Evolutionary conservation across 768 basidiomycete species (phyloP).

Genomic region (Rhodotorula taiwanensis): DNA sequence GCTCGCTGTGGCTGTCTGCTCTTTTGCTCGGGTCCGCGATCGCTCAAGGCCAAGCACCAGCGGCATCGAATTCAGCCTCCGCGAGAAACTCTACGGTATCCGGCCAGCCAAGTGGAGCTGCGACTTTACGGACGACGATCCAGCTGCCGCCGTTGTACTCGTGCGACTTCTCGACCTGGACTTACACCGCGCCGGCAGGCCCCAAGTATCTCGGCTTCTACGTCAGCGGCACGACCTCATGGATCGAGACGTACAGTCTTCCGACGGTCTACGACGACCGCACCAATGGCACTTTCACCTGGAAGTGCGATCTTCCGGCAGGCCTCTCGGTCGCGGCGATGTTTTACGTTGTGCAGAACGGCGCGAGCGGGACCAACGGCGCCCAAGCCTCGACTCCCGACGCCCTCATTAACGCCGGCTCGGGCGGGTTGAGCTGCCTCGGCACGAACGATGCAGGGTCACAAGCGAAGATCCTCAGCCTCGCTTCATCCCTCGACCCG

Average conservation of each 20-base stretch:
- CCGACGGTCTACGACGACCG: constrained; percentile 6
- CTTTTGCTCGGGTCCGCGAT: not conserved
- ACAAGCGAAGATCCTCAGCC: not conserved
- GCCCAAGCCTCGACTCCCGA: constrained; percentile 8
- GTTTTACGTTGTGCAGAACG: constrained; percentile 10
- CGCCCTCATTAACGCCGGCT: constrained; percentile 9
- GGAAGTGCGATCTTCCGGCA: constrained; percentile 1
- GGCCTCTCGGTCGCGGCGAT: not conserved
- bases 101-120: not conserved
- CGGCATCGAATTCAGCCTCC: not conserved
- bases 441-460: not conserved
- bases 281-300: constrained; percentile 1
- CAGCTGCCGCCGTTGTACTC: constrained; percentile 7
- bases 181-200: constrained; percentile 2
- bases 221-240: not conserved
- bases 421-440: not conserved
- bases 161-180: constrained; percentile 2
- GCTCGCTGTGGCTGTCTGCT: not conserved
- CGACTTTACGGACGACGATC: not conserved
- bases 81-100: not conserved
- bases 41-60: not conserved
- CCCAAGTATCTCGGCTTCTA: constrained; percentile 10
- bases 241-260: constrained; percentile 3
- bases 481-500: constrained; percentile 12
- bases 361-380: not conserved